phyloP scores from a whole-genome alignment of 2,329 filamentous ascomycete species.

The Nothomitra cinnamomea region DNA sequence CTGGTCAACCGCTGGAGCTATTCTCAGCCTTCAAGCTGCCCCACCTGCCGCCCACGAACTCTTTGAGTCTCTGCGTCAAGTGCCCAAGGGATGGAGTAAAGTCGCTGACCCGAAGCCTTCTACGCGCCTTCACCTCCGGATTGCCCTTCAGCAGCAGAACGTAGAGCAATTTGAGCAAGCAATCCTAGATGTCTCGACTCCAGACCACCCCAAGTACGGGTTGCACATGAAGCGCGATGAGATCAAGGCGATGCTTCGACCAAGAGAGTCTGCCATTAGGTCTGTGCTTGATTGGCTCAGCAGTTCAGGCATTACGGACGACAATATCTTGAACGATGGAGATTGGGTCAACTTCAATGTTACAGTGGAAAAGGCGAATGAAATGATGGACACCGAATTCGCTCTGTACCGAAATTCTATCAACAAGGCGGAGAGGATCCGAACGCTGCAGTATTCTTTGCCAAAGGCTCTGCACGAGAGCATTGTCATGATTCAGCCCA shows the following conservation, averaged over 20 bases:
- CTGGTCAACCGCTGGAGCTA: neutral
- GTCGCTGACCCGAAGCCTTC: conserved; percentile 16
- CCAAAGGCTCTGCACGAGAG: conserved; percentile 35
- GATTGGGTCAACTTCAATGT: conserved; percentile 46
- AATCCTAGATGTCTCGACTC: conserved; percentile 44
- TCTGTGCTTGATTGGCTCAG: conserved; percentile 39
- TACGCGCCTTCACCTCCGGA: conserved; percentile 29
- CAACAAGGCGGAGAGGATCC: conserved; percentile 28
- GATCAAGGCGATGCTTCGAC: conserved; percentile 35
- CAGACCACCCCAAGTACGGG: conserved; percentile 40
- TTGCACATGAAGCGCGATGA: conserved; percentile 44
- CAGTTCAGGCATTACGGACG: conserved; percentile 28
- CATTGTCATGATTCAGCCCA: conserved; percentile 48
- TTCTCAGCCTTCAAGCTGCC: neutral
- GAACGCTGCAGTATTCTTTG: conserved; percentile 43
- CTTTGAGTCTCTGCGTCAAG: conserved; percentile 4
- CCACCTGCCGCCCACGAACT: neutral
- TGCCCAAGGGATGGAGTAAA: conserved; percentile 21
- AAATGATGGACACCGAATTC: conserved; percentile 40
- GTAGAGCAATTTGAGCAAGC: conserved; percentile 36
- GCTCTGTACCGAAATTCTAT: conserved; percentile 34
- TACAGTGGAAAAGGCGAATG: conserved; percentile 33
- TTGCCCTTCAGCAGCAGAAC: conserved; percentile 33
- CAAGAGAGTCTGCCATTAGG: conserved; percentile 29
- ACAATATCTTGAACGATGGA: conserved; percentile 31